phyloP scores from a whole-genome alignment of 1,284 basidiomycete species.

The Leccinum fallax region DNA sequence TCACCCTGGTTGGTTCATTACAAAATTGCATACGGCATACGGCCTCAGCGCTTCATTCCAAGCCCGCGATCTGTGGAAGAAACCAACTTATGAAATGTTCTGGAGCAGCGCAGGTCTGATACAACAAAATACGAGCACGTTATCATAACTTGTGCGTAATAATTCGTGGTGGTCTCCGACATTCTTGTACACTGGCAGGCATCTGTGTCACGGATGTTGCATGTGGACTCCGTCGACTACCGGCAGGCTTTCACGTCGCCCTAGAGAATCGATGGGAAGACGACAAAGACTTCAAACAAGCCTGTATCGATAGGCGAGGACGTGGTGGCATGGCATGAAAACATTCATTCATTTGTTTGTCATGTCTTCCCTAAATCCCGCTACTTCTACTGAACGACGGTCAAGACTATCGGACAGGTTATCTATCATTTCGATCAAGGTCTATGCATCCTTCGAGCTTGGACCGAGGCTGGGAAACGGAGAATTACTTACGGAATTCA shows the following conservation, averaged over 20 bases:
- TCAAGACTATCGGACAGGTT: neutral
- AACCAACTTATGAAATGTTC: neutral
- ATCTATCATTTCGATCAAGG: neutral
- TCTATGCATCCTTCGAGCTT: neutral
- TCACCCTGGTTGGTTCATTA: neutral
- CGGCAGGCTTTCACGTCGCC: neutral
- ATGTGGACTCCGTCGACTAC: neutral
- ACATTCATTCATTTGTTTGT: neutral
- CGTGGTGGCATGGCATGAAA: neutral
- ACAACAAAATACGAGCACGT: neutral
- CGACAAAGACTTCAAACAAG: neutral
- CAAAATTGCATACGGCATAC: neutral
- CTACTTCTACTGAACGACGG: neutral
- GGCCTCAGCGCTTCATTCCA: neutral
- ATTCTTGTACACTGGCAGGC: neutral
- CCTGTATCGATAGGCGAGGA: neutral
- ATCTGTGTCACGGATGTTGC: neutral
- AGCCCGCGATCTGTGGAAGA: neutral
- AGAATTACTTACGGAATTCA: neutral
- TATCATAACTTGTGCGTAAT: neutral
- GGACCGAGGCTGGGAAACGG: neutral
- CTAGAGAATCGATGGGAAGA: neutral
- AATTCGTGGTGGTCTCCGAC: neutral
- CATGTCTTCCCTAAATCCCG: neutral
- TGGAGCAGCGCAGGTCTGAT: neutral